Evolutionary conservation across 2,329 filamentous ascomycete genomes (phyloP).

Genomic region (Malbranchea zuffiana): DNA sequence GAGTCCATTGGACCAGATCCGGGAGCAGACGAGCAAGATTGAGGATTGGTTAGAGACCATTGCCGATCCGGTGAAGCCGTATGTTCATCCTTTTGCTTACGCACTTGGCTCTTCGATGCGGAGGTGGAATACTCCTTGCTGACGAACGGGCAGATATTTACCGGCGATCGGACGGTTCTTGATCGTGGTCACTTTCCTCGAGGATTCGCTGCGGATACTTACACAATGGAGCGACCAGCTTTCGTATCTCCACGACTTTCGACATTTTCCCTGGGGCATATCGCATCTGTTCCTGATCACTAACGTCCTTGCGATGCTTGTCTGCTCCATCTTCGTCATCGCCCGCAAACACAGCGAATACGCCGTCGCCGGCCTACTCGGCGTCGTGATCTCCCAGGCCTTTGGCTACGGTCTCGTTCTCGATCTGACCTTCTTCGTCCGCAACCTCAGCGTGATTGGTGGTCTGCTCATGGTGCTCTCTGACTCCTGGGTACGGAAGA

Average conservation of each 20-base stretch:
- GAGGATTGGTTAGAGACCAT: slow-evolving; percentile 82
- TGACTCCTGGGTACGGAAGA: slow-evolving; percentile 96
- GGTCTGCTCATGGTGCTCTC: slow-evolving; percentile 96
- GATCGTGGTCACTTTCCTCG: slow-evolving; percentile 96
- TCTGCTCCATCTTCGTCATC: slow-evolving; percentile 78
- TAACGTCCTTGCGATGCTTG: slow-evolving; percentile 81
- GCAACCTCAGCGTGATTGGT: slow-evolving; percentile 94
- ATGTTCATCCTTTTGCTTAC: slow-evolving; percentile 34
- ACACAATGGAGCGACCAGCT: slow-evolving; percentile 97
- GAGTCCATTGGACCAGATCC: slow-evolving; percentile 74
- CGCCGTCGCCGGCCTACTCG: slow-evolving; percentile 80
- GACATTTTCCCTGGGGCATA: slow-evolving; percentile 74
- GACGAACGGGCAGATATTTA: slow-evolving; percentile 55
- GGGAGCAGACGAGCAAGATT: slow-evolving; percentile 95
- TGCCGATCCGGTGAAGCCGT: slow-evolving; percentile 92
- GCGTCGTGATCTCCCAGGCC: slow-evolving; percentile 83
- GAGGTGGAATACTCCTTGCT: slow-evolving; percentile 11
- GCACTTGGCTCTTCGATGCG: slow-evolving; percentile 11
- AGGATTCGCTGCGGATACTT: slow-evolving; percentile 89
- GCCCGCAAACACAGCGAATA: slow-evolving; percentile 85
- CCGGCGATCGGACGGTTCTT: slow-evolving; percentile 93
- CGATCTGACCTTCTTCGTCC: slow-evolving; percentile 99
- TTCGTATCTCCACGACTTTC: slow-evolving; percentile 81
- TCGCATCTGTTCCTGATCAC: slow-evolving; percentile 85
- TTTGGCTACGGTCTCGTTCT: slow-evolving; percentile 97